Conservation (phyloP, 257 asterid species). For the Nemophila menziesii region DNA sequence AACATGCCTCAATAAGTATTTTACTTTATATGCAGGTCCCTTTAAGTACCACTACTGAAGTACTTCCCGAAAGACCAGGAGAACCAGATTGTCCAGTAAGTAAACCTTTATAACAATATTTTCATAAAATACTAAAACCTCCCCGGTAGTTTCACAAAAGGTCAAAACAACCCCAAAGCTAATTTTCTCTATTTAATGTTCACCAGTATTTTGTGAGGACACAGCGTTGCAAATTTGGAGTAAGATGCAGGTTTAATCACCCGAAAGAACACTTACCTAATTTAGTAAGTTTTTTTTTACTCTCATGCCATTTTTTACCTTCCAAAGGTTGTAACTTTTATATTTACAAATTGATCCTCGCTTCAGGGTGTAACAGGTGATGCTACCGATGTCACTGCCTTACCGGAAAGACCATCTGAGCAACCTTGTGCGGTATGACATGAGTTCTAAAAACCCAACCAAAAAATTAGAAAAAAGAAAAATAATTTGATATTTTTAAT, state of each 20-base stretch:
- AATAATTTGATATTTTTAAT: slow-evolving; percentile 8
- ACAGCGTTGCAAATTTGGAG: slow-evolving; percentile 79
- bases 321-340: slow-evolving; percentile 8
- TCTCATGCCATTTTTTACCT: slow-evolving; percentile 9
- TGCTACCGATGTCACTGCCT: slow-evolving; percentile 27
- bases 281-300: slow-evolving; percentile 41
- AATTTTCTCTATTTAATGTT: slow-evolving; percentile 5
- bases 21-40: slow-evolving; percentile 53
- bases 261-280: slow-evolving; percentile 45
- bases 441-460: no score
- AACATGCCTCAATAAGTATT: slow-evolving; percentile 8
- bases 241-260: slow-evolving; percentile 88
- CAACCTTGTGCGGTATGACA: slow-evolving; percentile 87
- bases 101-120: neutral
- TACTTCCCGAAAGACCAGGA: slow-evolving; percentile 85
- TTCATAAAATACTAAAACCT: neutral
- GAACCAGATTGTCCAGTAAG: slow-evolving; percentile 97
- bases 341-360: slow-evolving; percentile 18
- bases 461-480: neutral
- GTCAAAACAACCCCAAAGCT: no score
- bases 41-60: slow-evolving; percentile 30
- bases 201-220: slow-evolving; percentile 85
- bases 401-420: slow-evolving; percentile 95
- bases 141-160: neutral
- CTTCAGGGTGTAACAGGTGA: slow-evolving; percentile 51